phyloP scores from a whole-genome alignment of 306 rosid genomes.

The Vicia faba region DNA sequence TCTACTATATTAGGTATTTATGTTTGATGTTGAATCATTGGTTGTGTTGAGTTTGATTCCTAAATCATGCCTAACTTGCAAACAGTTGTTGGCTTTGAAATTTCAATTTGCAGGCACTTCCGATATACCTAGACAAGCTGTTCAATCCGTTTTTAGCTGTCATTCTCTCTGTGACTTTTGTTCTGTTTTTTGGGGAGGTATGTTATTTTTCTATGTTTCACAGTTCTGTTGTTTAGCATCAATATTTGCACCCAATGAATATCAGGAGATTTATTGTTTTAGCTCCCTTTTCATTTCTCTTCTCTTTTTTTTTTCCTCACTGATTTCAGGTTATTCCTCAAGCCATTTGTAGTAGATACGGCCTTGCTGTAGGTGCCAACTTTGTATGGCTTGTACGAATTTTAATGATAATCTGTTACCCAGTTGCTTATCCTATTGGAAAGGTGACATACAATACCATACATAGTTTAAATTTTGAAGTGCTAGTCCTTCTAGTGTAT shows the following conservation, averaged over 20 bases:
- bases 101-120: constrained; percentile 82
- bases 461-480: constrained; percentile 29
- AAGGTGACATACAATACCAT: constrained; percentile 57
- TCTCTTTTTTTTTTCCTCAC: not conserved
- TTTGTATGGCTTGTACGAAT: constrained; percentile 75
- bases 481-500: not conserved
- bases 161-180: constrained; percentile 91
- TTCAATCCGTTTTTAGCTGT: constrained; percentile 90
- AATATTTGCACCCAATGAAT: constrained; percentile 18
- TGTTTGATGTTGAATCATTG: constrained; percentile 2
- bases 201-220: constrained; percentile 1
- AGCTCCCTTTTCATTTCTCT: not conserved
- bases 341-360: constrained; percentile 91
- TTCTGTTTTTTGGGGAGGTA: constrained; percentile 89
- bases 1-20: not conserved
- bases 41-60: not conserved
- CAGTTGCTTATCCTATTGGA: constrained; percentile 91
- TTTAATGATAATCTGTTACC: constrained; percentile 85
- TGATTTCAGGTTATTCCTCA: constrained; percentile 88
- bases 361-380: constrained; percentile 94
- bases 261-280: not conserved
- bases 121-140: constrained; percentile 79
- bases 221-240: constrained; percentile 27
- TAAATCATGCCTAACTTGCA: constrained; percentile 24
- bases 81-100: constrained; percentile 39